These are phyloP conservation scores for Mortierella sp. DNA, from an alignment of 371 early-diverging fungal species.

Conservation along the genomic window DNA sequence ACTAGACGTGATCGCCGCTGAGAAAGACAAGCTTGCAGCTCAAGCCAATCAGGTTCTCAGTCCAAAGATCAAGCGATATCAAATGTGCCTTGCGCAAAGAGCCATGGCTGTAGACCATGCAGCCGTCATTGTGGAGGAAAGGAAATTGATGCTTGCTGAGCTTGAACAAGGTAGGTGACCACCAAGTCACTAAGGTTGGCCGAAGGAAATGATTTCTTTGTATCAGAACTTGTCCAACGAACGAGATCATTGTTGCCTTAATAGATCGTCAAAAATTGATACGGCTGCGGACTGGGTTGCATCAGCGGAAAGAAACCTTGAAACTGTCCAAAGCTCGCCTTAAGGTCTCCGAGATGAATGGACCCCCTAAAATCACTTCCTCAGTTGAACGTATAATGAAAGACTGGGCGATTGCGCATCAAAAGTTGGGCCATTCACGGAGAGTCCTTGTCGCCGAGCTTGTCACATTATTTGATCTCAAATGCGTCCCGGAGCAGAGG, in stretches of 20 bases:
- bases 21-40: slow-evolving; percentile 59
- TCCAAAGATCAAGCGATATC: slow-evolving; percentile 57
- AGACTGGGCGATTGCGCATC: slow-evolving; percentile 38
- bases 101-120: slow-evolving; percentile 56
- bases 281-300: slow-evolving; percentile 29
- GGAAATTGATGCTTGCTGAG: slow-evolving; percentile 41
- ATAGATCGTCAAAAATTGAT: slow-evolving; percentile 53
- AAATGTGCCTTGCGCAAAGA: slow-evolving; percentile 60
- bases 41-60: slow-evolving; percentile 58
- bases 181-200: background rate
- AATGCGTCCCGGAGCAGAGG: slow-evolving; percentile 52
- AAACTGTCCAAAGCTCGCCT: slow-evolving; percentile 50
- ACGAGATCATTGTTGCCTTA: background rate
- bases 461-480: slow-evolving; percentile 34
- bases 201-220: background rate
- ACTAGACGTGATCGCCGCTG: slow-evolving; percentile 47
- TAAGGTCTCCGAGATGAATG: slow-evolving; percentile 50
- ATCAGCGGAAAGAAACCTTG: slow-evolving; percentile 50
- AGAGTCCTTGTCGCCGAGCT: slow-evolving; percentile 54
- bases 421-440: slow-evolving; percentile 59
- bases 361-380: slow-evolving; percentile 29
- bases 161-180: slow-evolving; percentile 57
- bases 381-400: slow-evolving; percentile 45
- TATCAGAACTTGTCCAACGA: background rate
- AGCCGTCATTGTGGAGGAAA: slow-evolving; percentile 50